These are phyloP conservation scores for Didymella segeticola DNA, from an alignment of 2,329 filamentous ascomycete genomes.

Conservation along the genomic window DNA sequence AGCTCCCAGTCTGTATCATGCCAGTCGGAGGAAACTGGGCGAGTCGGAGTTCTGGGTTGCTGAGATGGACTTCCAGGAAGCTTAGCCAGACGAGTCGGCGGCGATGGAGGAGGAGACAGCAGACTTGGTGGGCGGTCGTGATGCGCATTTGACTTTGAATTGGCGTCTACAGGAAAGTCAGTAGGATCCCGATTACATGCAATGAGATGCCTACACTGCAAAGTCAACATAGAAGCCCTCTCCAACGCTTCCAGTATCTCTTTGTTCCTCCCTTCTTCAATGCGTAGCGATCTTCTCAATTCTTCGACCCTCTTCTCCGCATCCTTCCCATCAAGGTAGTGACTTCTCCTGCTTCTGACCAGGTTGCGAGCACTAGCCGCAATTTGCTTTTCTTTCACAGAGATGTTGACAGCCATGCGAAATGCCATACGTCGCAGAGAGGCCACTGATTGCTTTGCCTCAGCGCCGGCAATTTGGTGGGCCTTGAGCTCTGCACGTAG, in stretches of 20 bases:
- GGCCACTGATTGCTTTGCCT: slow-evolving; percentile 45
- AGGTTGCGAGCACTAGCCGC: slow-evolving; percentile 42
- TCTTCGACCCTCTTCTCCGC: slow-evolving; percentile 44
- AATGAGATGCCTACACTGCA: slow-evolving; percentile 39
- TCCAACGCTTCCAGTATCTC: slow-evolving; percentile 48
- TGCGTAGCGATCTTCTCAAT: slow-evolving; percentile 38
- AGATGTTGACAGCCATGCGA: slow-evolving; percentile 49
- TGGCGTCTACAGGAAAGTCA: slow-evolving; percentile 30
- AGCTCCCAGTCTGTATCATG: slow-evolving; percentile 32
- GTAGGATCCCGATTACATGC: background rate
- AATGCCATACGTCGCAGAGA: slow-evolving; percentile 46
- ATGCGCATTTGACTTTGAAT: slow-evolving; percentile 27
- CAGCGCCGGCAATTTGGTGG: slow-evolving; percentile 41
- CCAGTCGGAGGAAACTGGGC: slow-evolving; percentile 31
- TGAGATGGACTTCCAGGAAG: slow-evolving; percentile 21
- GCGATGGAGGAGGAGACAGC: slow-evolving; percentile 45
- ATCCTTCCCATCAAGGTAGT: slow-evolving; percentile 41
- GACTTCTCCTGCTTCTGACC: slow-evolving; percentile 39
- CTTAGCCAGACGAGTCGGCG: slow-evolving; percentile 32
- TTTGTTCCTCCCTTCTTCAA: slow-evolving; percentile 46
- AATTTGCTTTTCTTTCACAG: slow-evolving; percentile 49
- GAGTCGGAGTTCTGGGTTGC: slow-evolving; percentile 33
- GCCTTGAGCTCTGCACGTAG: slow-evolving; percentile 43
- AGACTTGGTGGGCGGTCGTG: slow-evolving; percentile 31
- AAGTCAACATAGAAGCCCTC: slow-evolving; percentile 45